A percentile compares a stretch with the other conserved stretches of the same genome.
Conservation (phyloP, 306 rosid species). For the Vigna angularis region DNA sequence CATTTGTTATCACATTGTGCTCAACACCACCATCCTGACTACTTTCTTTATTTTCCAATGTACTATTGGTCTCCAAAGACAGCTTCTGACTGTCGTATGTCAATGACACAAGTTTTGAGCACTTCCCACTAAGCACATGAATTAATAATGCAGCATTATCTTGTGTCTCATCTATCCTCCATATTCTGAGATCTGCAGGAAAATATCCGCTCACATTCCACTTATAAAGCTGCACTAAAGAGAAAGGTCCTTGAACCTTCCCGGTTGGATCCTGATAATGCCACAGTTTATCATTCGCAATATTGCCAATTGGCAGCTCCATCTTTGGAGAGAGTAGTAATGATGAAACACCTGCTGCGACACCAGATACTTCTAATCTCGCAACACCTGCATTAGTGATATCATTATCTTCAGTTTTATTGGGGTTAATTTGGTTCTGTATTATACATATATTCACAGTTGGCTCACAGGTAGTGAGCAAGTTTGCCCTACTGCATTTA, state of each 20-base stretch:
- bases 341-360: constrained; percentile 47
- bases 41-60: constrained; percentile 48
- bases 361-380: constrained; percentile 47
- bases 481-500: constrained; percentile 46
- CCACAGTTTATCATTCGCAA: constrained; percentile 62
- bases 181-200: constrained; percentile 73
- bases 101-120: constrained; percentile 46
- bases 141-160: constrained; percentile 58
- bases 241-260: constrained; percentile 81
- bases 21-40: constrained; percentile 40
- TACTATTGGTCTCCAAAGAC: constrained; percentile 39
- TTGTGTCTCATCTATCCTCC: constrained; percentile 68
- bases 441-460: constrained; percentile 39
- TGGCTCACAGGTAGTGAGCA: constrained; percentile 39
- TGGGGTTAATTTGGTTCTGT: constrained; percentile 44
- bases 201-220: constrained; percentile 65
- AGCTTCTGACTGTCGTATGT: constrained; percentile 41
- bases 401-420: constrained; percentile 43
- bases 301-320: constrained; percentile 49
- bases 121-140: constrained; percentile 59
- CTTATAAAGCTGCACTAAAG: constrained; percentile 64
- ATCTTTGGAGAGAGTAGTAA: constrained; percentile 49
- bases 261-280: constrained; percentile 84
- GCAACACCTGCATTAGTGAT: constrained; percentile 46
- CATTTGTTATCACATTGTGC: constrained; percentile 44